Percentiles rank a stretch among this genome's conserved stretches.
These are phyloP conservation scores for Erythrobasidium yunnanense DNA, from an alignment of 768 basidiomycete species.

Conservation along the genomic window DNA sequence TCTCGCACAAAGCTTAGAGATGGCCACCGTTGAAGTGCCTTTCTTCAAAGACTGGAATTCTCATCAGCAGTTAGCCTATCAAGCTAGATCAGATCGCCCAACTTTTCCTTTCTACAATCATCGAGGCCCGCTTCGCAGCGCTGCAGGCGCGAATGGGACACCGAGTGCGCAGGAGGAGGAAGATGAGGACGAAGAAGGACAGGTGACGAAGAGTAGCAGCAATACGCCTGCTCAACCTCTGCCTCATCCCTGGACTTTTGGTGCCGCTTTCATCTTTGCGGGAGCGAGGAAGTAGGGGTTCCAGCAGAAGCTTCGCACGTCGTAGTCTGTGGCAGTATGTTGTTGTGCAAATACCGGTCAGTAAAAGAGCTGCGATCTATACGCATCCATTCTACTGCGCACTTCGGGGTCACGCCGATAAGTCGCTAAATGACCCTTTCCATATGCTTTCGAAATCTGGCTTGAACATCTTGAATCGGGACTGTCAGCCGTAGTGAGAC, in stretches of 20 bases:
- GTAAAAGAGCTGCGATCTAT: no score
- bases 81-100: no score
- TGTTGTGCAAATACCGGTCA: not conserved
- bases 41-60: slow-evolving; percentile 8
- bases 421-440: no score
- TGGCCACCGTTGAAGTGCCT: slow-evolving; percentile 9
- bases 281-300: not conserved
- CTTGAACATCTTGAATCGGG: no score
- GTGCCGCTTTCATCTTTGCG: slow-evolving; percentile 13
- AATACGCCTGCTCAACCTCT: not conserved
- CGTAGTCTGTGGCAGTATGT: no score
- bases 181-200: not conserved
- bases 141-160: not conserved
- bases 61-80: slow-evolving; percentile 2
- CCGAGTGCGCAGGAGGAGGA: not conserved
- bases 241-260: slow-evolving; percentile 24
- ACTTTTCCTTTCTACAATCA: no score
- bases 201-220: not conserved
- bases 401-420: no score
- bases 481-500: no score
- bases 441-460: no score
- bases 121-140: no score
- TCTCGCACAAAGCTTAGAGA: slow-evolving; percentile 17
- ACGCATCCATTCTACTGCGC: no score
- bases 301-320: not conserved